Evolutionary conservation across 2,329 filamentous ascomycete species (phyloP).

Genomic region (Trichoderma asperellum): DNA sequence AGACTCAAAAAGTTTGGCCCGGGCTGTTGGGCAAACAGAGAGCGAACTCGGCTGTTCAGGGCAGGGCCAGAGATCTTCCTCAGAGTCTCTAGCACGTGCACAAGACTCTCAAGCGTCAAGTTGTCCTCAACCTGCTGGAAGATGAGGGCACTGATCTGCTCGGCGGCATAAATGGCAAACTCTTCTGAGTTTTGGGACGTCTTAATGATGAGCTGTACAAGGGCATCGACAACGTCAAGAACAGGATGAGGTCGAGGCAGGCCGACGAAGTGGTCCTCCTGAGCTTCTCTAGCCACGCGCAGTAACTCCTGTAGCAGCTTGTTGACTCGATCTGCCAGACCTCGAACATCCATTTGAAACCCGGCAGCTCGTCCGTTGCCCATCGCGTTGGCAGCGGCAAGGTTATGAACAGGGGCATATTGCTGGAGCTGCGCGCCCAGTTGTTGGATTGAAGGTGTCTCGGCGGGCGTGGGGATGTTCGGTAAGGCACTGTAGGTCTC

Average conservation of each 20-base stretch:
- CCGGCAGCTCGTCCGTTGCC: constrained; percentile 56
- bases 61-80: constrained; percentile 61
- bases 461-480: constrained; percentile 61
- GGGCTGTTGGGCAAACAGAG: constrained; percentile 61
- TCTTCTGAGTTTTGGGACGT: constrained; percentile 65
- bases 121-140: constrained; percentile 60
- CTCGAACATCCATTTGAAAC: constrained; percentile 57
- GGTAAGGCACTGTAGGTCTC: constrained; percentile 64
- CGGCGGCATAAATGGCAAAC: constrained; percentile 61
- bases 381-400: constrained; percentile 39
- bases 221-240: constrained; percentile 64
- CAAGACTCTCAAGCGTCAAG: constrained; percentile 63
- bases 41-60: constrained; percentile 58
- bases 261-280: constrained; percentile 63
- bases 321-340: constrained; percentile 58
- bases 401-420: constrained; percentile 58
- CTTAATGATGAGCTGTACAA: constrained; percentile 66
- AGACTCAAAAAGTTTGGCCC: constrained; percentile 60
- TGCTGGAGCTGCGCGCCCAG: constrained; percentile 57
- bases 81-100: constrained; percentile 64
- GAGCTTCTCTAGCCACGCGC: constrained; percentile 55
- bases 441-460: constrained; percentile 61
- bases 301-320: constrained; percentile 63
- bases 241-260: constrained; percentile 62
- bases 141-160: constrained; percentile 61